A percentile compares a stretch with the other conserved stretches of the same genome.
These are phyloP conservation scores for Leccinum sublutescens DNA, from an alignment of 768 basidiomycete genomes.

Conservation along the genomic window DNA sequence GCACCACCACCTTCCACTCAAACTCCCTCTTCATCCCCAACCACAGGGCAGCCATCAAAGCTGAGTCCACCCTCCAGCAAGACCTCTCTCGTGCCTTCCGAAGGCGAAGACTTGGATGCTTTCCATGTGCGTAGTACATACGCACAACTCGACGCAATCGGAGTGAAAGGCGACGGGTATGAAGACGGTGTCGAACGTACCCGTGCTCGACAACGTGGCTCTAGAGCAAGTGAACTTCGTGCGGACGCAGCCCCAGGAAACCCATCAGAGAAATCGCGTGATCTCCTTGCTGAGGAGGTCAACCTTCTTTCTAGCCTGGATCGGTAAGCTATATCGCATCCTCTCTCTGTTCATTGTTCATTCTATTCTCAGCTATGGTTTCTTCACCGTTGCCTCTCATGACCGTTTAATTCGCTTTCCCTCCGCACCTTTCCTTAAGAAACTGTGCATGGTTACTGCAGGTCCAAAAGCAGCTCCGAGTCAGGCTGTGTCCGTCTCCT, in stretches of 20 bases:
- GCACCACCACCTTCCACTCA: slow-evolving; percentile 36
- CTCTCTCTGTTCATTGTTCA: slow-evolving; percentile 12
- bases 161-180: slow-evolving; percentile 94
- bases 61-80: slow-evolving; percentile 46
- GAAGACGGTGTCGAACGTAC: slow-evolving; percentile 95
- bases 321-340: slow-evolving; percentile 52
- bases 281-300: slow-evolving; percentile 72
- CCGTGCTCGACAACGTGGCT: slow-evolving; percentile 62
- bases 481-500: slow-evolving; percentile 43
- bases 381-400: slow-evolving; percentile 77
- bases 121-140: slow-evolving; percentile 86
- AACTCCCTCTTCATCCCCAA: slow-evolving; percentile 31
- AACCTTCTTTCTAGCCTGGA: slow-evolving; percentile 76
- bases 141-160: slow-evolving; percentile 81
- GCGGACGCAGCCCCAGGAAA: slow-evolving; percentile 56
- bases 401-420: slow-evolving; percentile 80
- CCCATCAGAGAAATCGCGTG: slow-evolving; percentile 59
- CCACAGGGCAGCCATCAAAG: slow-evolving; percentile 28
- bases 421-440: slow-evolving; percentile 58
- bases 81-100: slow-evolving; percentile 64
- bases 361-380: slow-evolving; percentile 72
- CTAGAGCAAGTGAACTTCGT: slow-evolving; percentile 56
- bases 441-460: slow-evolving; percentile 45
- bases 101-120: slow-evolving; percentile 78
- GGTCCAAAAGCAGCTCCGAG: slow-evolving; percentile 47